These are phyloP conservation scores for Emiliania huxleyi DNA, from an alignment of 78 protist species.

Conservation along the genomic window DNA sequence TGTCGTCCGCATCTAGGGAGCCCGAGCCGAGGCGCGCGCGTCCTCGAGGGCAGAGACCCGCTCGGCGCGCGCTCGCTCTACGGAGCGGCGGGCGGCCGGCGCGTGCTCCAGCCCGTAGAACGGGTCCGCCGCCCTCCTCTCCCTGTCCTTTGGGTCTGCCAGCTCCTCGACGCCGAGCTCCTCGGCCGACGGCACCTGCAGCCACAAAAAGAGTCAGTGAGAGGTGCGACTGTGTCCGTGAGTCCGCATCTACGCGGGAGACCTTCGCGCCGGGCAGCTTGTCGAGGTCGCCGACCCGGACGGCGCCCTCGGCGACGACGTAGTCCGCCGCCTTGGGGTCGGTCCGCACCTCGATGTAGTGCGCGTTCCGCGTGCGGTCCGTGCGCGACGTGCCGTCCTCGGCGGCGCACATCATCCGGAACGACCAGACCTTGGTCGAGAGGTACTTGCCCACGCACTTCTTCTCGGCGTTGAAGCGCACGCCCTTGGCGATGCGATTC, in stretches of 20 bases:
- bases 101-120: conserved; percentile 38
- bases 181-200: not conserved
- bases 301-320: conserved; percentile 25
- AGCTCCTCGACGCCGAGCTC: conserved; percentile 16
- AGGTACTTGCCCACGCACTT: conserved; percentile 71
- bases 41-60: not conserved
- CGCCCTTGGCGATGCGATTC: conserved; percentile 80
- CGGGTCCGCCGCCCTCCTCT: not conserved
- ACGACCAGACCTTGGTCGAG: conserved; percentile 66
- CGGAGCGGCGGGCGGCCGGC: too few species aligned
- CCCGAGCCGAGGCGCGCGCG: too few species aligned
- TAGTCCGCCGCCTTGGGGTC: conserved; percentile 68
- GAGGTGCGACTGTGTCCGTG: too few species aligned
- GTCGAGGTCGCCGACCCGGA: not conserved
- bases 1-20: too few species aligned
- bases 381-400: conserved; percentile 37
- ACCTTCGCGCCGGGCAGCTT: not conserved
- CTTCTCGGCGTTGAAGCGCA: conserved; percentile 88
- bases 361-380: not conserved
- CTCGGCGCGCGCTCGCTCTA: not conserved
- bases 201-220: too few species aligned
- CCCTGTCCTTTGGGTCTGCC: not conserved
- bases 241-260: too few species aligned
- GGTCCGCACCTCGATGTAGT: conserved; percentile 68
- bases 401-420: conserved; percentile 72